Evolutionary conservation across 352 stramenopile genomes (phyloP), one percentile per base, ranked within the genome.

Genomic region (Albugo laibachii): DNA sequence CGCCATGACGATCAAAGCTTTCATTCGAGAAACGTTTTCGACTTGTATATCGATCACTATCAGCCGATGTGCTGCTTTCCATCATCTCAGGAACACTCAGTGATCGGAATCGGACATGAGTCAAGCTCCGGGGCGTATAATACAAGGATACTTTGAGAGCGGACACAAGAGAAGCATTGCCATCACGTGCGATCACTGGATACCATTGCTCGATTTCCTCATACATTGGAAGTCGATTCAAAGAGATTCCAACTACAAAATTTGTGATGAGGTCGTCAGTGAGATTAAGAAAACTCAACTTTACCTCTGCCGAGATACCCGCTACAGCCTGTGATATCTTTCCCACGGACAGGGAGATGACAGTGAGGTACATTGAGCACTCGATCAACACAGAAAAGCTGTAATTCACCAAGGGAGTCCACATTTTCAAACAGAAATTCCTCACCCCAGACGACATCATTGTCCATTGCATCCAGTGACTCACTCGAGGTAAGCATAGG

Each of bases 201-300:
- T 88, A 92, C 78, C 75, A 92, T 31, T 88, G 78, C 54, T 88
- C 75, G 27, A 92, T 65, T 41, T 81, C 74, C 49, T 92, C 71
- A n/a, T 62, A 63, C 55, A 84, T 65, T 12, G 70, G 66, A 1
- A 92, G 62, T 0, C 75, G 65, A 3, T 61, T 52, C 10, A 91
- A 58, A 11, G 75, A 76, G 14, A 91, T 64, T 14, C 55, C 57
- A 2, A 83, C 70, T 80, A 42, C 1, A 13, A 12, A 24, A 13
- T 15, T 40, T 35, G 0, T 15, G 34, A 6, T 10, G 14, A 41
- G 20, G 47, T 11, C 13, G 38, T 21, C 2, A 20, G 11, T 31
- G 5, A 13, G 40, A 18, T 6, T 34, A 16, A 13, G 21, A 27
- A 13, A 53, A n/a, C 20, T 20, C 0, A 8, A 8, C 13, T 49